Conservation (phyloP, 495 filamentous ascomycete genomes). For the Penicillium atrosanguineum region DNA sequence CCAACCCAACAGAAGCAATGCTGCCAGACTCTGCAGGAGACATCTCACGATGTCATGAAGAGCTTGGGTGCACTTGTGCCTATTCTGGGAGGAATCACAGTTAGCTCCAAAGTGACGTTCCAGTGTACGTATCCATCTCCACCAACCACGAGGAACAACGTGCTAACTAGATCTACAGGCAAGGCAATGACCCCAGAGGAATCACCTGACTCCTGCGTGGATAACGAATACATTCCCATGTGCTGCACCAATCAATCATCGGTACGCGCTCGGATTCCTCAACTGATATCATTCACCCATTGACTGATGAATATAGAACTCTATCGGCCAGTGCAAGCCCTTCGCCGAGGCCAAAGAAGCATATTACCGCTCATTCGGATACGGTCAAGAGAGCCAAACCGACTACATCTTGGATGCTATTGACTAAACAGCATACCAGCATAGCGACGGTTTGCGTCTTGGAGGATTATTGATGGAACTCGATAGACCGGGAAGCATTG, state of each 20-base stretch:
- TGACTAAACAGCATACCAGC: background rate
- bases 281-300: background rate
- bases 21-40: slow-evolving; percentile 27
- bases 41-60: slow-evolving; percentile 16
- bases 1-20: slow-evolving; percentile 26
- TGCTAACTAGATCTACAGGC: slow-evolving; percentile 10
- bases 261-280: slow-evolving; percentile 13
- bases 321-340: slow-evolving; percentile 20
- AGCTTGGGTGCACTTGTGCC: slow-evolving; percentile 26
- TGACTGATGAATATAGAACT: background rate
- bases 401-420: slow-evolving; percentile 23
- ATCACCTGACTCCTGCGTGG: slow-evolving; percentile 17
- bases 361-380: slow-evolving; percentile 17
- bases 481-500: background rate
- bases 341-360: slow-evolving; percentile 26
- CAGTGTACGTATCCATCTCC: slow-evolving; percentile 24
- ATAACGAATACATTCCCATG: slow-evolving; percentile 25
- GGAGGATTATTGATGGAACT: background rate
- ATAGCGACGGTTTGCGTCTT: background rate
- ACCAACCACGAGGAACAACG: background rate
- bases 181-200: slow-evolving; percentile 20
- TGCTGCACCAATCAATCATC: slow-evolving; percentile 23
- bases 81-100: slow-evolving; percentile 17
- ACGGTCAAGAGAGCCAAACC: slow-evolving; percentile 5
- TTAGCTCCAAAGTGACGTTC: slow-evolving; percentile 26